Evolutionary conservation across 306 rosid species (phyloP).

Genomic region (Castanea crenata): DNA sequence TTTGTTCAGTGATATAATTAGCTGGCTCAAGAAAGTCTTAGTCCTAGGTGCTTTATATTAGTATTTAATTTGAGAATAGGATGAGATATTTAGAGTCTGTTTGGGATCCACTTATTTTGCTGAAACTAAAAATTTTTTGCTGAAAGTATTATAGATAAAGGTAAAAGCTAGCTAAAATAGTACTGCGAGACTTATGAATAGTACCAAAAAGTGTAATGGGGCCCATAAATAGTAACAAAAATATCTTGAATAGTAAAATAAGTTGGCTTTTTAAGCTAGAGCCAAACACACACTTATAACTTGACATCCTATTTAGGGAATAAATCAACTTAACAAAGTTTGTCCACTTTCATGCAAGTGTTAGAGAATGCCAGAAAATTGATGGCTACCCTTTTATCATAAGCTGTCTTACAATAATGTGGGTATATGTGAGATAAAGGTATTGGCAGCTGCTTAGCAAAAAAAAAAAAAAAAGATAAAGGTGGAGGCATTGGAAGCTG

Average conservation of each 20-base stretch:
- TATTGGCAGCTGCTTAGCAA: neutral
- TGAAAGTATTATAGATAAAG: too few species aligned
- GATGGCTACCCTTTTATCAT: too few species aligned
- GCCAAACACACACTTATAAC: neutral
- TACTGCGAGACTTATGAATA: rapidly evolving
- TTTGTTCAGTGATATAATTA: neutral
- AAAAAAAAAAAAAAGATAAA: too few species aligned
- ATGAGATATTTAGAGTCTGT: too few species aligned
- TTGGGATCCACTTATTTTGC: too few species aligned
- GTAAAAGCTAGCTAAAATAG: too few species aligned
- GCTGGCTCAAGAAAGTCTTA: neutral
- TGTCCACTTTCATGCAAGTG: neutral
- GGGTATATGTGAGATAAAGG: too few species aligned
- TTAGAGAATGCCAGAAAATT: neutral
- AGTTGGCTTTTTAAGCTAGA: too few species aligned
- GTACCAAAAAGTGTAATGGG: rapidly evolving
- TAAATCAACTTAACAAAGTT: neutral
- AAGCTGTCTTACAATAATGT: neutral
- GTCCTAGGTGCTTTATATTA: constrained; percentile 9
- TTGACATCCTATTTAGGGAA: neutral
- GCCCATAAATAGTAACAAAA: too few species aligned
- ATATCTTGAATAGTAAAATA: too few species aligned
- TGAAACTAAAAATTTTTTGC: too few species aligned
- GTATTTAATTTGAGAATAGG: neutral
- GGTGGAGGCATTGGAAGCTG: neutral